Conservation (phyloP, 176 grass and related monocot species). For the Tillandsia leiboldiana region DNA sequence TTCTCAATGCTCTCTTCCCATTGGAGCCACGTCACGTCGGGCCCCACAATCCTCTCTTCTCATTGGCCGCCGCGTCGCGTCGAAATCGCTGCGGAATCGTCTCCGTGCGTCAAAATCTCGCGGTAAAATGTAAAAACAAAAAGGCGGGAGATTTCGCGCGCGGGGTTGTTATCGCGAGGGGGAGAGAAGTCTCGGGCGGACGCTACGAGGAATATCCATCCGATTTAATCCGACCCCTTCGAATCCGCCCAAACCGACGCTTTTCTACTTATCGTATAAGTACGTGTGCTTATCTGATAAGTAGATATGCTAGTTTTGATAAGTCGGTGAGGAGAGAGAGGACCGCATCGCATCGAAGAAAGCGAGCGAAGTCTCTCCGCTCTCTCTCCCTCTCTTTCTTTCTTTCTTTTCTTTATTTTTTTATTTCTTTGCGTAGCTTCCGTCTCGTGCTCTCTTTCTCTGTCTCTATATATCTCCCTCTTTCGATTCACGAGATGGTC, state of each 20-base stretch:
- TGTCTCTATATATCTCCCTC: constrained; percentile 8
- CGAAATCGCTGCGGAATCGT: too few relatives aligned
- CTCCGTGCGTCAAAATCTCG: too few relatives aligned
- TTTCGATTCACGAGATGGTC: constrained; percentile 18
- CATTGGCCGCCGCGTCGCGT: too few relatives aligned
- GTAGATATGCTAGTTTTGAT: rapidly evolving
- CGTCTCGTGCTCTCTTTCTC: constrained; percentile 15
- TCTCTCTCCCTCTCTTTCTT: constrained; percentile 26
- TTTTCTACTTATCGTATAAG: constrained; percentile 21
- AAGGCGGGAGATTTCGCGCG: too few relatives aligned
- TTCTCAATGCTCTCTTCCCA: too few relatives aligned
- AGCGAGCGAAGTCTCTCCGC: constrained; percentile 62
- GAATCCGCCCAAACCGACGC: constrained; percentile 34
- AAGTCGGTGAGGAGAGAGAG: constrained; percentile 51
- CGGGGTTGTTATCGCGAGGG: constrained; percentile 36
- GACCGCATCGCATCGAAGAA: constrained; percentile 99
- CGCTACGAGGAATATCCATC: constrained; percentile 45
- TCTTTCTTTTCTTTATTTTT: constrained; percentile 19
- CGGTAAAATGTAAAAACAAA: too few relatives aligned
- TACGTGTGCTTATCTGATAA: rapidly evolving
- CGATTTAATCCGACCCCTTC: constrained; percentile 39
- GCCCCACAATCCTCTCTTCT: too few relatives aligned
- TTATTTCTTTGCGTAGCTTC: constrained; percentile 2
- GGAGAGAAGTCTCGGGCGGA: constrained; percentile 33
- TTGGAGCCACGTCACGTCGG: too few relatives aligned